Conservation (phyloP, 768 basidiomycete species). For the Trametes maxima region DNA sequence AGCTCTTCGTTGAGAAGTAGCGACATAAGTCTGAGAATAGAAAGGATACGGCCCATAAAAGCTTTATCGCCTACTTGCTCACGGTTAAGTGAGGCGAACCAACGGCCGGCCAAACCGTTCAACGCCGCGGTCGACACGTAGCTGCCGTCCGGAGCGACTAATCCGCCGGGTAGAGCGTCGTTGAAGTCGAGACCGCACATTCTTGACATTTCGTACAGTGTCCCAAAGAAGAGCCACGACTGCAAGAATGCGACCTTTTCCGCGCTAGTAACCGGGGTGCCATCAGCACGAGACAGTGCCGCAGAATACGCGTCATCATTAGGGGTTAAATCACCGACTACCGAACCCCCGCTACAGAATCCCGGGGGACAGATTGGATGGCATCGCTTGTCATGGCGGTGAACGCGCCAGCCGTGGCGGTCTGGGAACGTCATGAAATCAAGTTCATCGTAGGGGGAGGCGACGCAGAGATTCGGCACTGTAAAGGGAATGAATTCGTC, state of each 20-base stretch:
- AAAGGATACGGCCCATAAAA: neutral
- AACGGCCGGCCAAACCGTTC: slow-evolving; percentile 4
- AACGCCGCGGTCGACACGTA: neutral
- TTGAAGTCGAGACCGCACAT: slow-evolving; percentile 7
- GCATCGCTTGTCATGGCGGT: neutral
- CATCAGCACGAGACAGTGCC: slow-evolving; percentile 4
- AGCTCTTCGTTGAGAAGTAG: neutral
- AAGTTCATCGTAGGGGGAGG: neutral
- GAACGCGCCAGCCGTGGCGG: slow-evolving; percentile 1
- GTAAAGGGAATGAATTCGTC: slow-evolving; percentile 14
- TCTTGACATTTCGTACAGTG: neutral
- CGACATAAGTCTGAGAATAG: neutral
- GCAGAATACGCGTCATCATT: neutral
- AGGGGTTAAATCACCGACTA: neutral
- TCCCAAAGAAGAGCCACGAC: slow-evolving; percentile 12
- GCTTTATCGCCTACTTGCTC: neutral
- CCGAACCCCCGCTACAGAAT: neutral
- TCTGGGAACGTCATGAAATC: slow-evolving; percentile 3
- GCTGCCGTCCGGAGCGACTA: neutral
- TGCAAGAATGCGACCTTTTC: slow-evolving; percentile 11
- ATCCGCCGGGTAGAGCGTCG: no score
- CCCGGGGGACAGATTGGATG: slow-evolving; percentile 7
- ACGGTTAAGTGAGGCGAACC: neutral
- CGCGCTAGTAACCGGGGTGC: neutral
- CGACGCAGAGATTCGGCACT: neutral